These are phyloP conservation scores for Zanthoxylum bungeanum DNA, from an alignment of 345 rosid species.

Conservation along the genomic window DNA sequence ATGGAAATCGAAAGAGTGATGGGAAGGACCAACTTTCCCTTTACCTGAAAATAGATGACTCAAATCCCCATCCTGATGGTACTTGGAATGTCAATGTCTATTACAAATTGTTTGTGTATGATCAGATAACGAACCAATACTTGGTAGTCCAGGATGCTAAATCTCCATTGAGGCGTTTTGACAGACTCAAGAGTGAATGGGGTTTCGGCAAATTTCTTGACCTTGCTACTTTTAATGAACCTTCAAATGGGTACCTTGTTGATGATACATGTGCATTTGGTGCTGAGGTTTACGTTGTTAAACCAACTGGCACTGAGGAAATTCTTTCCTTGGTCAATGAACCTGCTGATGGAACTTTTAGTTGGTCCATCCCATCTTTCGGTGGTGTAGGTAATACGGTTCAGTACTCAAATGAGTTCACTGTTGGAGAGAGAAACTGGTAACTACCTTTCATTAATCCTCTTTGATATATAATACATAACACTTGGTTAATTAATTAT, in stretches of 20 bases:
- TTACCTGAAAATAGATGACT: slow-evolving; percentile 14
- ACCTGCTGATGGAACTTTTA: neutral
- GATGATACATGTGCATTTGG: neutral
- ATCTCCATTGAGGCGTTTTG: neutral
- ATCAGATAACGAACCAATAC: neutral
- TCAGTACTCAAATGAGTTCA: neutral
- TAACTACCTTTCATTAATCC: too few species aligned
- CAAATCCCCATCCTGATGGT: neutral
- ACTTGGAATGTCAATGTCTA: slow-evolving; percentile 13
- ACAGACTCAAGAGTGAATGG: slow-evolving; percentile 1
- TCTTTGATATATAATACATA: too few species aligned
- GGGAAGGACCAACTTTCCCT: slow-evolving; percentile 8
- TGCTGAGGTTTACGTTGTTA: slow-evolving; percentile 10
- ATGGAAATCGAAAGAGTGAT: slow-evolving; percentile 13
- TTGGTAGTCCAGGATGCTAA: slow-evolving; percentile 9
- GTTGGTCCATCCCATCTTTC: neutral
- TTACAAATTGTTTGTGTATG: slow-evolving; percentile 11
- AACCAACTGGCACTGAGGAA: neutral
- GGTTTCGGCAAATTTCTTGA: slow-evolving; percentile 10
- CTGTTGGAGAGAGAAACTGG: neutral
- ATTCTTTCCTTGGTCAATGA: neutral
- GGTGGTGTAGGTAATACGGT: neutral
- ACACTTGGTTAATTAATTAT: too few species aligned
- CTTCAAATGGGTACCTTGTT: slow-evolving; percentile 3
- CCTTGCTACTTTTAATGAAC: slow-evolving; percentile 1